Percentiles rank a stretch among this genome's conserved stretches.
Evolutionary conservation across 371 early-diverging fungal genomes (phyloP).

Genomic region (Smittium culicis): DNA sequence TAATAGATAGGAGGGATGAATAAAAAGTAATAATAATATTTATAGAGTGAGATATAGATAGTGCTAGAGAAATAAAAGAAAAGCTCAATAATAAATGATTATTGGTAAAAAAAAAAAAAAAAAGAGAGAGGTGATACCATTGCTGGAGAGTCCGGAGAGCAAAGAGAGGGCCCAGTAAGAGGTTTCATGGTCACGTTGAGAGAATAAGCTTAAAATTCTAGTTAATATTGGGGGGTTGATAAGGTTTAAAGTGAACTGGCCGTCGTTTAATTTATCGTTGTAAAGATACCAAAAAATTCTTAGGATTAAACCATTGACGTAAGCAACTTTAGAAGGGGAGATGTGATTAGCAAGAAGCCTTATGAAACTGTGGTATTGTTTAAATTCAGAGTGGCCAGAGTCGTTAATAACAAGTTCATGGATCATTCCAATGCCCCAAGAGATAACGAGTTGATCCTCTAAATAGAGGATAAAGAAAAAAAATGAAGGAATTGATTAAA

Average conservation of each 20-base stretch:
- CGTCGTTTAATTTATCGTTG: slow-evolving; percentile 7
- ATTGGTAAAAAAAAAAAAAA: too few species aligned
- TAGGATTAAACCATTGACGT: slow-evolving; percentile 30
- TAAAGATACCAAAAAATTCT: slow-evolving; percentile 29
- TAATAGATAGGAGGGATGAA: too few species aligned
- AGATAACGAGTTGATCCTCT: slow-evolving; percentile 27
- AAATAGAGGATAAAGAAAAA: not conserved
- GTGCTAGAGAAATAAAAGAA: not conserved
- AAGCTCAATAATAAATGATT: not conserved
- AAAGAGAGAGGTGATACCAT: too few species aligned
- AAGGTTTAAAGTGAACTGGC: slow-evolving; percentile 13
- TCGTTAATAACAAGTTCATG: slow-evolving; percentile 30
- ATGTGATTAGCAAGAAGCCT: slow-evolving; percentile 23
- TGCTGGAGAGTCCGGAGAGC: slow-evolving; percentile 5
- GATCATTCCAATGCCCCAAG: slow-evolving; percentile 32
- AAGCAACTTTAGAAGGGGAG: slow-evolving; percentile 21
- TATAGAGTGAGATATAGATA: not conserved
- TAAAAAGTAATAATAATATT: not conserved
- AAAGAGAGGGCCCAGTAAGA: slow-evolving; percentile 21
- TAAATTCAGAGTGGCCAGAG: slow-evolving; percentile 21
- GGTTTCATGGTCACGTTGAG: slow-evolving; percentile 22
- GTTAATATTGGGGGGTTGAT: slow-evolving; percentile 21
- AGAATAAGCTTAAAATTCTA: slow-evolving; percentile 22
- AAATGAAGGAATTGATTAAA: not conserved
- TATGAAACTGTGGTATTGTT: slow-evolving; percentile 16